Conservation (phyloP, 495 filamentous ascomycete species). For the Clavariopsis aquatica region DNA sequence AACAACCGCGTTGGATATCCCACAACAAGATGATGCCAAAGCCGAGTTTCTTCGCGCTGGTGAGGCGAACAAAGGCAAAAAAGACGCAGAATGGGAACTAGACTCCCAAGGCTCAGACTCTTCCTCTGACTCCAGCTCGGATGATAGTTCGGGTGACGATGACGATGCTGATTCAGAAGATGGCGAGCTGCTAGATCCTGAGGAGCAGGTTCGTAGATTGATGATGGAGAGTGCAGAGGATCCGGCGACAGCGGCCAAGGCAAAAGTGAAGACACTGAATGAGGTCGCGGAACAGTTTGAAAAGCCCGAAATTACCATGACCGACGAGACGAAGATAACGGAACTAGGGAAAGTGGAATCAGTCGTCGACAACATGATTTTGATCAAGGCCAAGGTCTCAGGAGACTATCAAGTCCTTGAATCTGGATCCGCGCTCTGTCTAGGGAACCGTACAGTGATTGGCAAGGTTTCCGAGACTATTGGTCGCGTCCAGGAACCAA, state of each 20-base stretch:
- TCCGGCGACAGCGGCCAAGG: slow-evolving; percentile 50
- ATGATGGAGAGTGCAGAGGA: slow-evolving; percentile 84
- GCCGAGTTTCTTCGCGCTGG: slow-evolving; percentile 47
- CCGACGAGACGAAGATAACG: slow-evolving; percentile 70
- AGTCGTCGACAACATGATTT: slow-evolving; percentile 70
- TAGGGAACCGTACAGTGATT: slow-evolving; percentile 70
- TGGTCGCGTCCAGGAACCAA: slow-evolving; percentile 76
- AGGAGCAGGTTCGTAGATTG: slow-evolving; percentile 75
- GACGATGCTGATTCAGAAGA: slow-evolving; percentile 54
- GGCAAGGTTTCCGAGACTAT: slow-evolving; percentile 80
- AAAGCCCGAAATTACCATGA: slow-evolving; percentile 73
- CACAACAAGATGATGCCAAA: slow-evolving; percentile 22
- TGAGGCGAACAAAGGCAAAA: slow-evolving; percentile 56
- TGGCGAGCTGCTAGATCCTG: slow-evolving; percentile 70
- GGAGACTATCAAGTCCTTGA: slow-evolving; percentile 84
- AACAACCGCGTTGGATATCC: background rate
- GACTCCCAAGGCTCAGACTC: slow-evolving; percentile 56
- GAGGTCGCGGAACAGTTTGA: slow-evolving; percentile 61
- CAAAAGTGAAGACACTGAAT: slow-evolving; percentile 74
- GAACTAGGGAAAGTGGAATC: slow-evolving; percentile 71
- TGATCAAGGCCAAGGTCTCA: slow-evolving; percentile 76
- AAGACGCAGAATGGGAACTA: slow-evolving; percentile 70
- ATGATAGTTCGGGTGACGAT: slow-evolving; percentile 52
- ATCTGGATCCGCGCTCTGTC: slow-evolving; percentile 76
- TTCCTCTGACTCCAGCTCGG: slow-evolving; percentile 45